Conservation (phyloP, 169 alveolate genomes). For the Neospora caninum region DNA sequence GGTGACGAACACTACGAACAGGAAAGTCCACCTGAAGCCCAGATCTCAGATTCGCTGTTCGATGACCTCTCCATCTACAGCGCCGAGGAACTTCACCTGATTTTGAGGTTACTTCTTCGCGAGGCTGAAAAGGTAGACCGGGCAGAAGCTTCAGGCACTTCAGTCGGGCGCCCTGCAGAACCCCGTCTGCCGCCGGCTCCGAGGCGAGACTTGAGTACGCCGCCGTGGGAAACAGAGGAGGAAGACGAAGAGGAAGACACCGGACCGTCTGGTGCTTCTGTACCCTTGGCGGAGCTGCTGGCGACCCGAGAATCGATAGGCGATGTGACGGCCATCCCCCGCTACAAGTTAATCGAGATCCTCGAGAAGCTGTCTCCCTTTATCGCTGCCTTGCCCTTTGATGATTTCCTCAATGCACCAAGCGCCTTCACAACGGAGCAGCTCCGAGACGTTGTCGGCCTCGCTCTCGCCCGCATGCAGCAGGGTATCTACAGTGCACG, state of each 20-base stretch:
- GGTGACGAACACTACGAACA: neutral
- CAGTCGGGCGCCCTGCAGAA: neutral
- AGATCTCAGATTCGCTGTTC: neutral
- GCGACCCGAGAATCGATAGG: neutral
- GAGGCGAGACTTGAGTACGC: neutral
- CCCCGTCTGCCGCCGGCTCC: neutral
- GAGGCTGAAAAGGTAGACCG: neutral
- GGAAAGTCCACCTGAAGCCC: neutral
- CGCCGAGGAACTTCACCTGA: neutral
- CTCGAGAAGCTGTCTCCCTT: neutral
- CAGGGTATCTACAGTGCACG: conserved; percentile 12
- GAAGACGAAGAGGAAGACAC: neutral
- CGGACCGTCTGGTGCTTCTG: neutral
- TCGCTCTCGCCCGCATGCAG: conserved; percentile 31
- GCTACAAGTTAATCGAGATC: neutral
- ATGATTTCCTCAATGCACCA: conserved; percentile 32
- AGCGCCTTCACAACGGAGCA: conserved; percentile 17
- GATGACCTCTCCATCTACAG: conserved; percentile 31
- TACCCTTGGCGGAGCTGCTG: neutral
- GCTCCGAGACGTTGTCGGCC: conserved; percentile 16
- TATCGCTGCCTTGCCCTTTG: neutral
- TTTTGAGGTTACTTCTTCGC: neutral
- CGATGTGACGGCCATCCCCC: neutral
- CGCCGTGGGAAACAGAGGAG: neutral
- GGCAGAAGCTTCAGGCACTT: neutral